phyloP scores from a whole-genome alignment of 768 basidiomycete genomes.

The Lentinula aciculospora region DNA sequence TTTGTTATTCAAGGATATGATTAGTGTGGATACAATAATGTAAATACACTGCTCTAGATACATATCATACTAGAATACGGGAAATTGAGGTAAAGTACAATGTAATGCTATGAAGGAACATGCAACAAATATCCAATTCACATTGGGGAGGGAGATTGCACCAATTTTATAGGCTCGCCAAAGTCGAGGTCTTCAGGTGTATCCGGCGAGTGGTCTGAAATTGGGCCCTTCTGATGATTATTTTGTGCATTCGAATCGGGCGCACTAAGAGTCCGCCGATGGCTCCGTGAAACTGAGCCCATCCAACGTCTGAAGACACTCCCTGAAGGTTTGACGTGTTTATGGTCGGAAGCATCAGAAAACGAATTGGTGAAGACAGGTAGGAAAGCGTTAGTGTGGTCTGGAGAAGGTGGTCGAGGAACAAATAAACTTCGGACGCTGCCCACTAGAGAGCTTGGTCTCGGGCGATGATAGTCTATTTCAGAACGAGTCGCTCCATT shows the following conservation, averaged over 20 bases:
- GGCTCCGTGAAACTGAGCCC: slow-evolving; percentile 23
- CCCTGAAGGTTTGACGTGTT: slow-evolving; percentile 15
- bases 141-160: neutral
- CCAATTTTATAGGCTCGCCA: slow-evolving; percentile 11
- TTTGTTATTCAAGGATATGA: neutral
- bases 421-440: neutral
- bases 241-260: slow-evolving; percentile 41
- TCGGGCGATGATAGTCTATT: neutral
- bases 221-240: slow-evolving; percentile 6
- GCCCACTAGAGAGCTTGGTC: slow-evolving; percentile 2
- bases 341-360: neutral
- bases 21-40: neutral
- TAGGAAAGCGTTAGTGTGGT: neutral
- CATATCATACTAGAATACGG: neutral
- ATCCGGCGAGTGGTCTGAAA: slow-evolving; percentile 11
- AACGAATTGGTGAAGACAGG: neutral
- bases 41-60: neutral
- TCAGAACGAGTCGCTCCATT: neutral
- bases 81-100: neutral
- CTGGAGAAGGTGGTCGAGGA: slow-evolving; percentile 10
- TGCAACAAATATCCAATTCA: no score
- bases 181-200: slow-evolving; percentile 15
- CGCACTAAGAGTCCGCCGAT: slow-evolving; percentile 47
- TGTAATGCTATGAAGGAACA: neutral
- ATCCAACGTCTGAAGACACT: slow-evolving; percentile 42